phyloP scores from a whole-genome alignment of 2,329 filamentous ascomycete species.

The Exutisphaerella laricina region DNA sequence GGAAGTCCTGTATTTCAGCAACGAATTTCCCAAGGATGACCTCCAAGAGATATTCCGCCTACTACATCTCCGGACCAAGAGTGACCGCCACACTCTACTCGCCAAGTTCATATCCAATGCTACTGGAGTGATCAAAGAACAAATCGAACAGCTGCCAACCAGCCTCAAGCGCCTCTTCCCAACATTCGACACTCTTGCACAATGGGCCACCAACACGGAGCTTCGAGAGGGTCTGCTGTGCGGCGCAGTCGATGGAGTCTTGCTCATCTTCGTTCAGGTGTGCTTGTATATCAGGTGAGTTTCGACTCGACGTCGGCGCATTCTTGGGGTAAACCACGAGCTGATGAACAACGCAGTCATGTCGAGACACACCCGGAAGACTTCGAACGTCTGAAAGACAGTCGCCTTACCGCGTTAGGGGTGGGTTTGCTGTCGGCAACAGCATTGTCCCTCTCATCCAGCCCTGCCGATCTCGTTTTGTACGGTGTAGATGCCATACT shows the following conservation, averaged over 20 bases:
- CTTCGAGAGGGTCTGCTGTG: slow-evolving; percentile 40
- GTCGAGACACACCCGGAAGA: slow-evolving; percentile 20
- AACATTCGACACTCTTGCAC: slow-evolving; percentile 37
- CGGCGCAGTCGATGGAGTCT: slow-evolving; percentile 42
- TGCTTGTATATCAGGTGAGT: slow-evolving; percentile 43
- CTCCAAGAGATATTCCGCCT: slow-evolving; percentile 38
- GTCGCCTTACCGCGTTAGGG: slow-evolving; percentile 42
- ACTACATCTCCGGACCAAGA: slow-evolving; percentile 40
- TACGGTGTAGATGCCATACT: slow-evolving; percentile 41
- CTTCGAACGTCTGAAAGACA: too few relatives aligned
- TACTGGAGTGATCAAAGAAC: slow-evolving; percentile 38
- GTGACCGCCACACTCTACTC: slow-evolving; percentile 33
- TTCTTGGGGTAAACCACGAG: slow-evolving; percentile 23
- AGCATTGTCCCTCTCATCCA: slow-evolving; percentile 40
- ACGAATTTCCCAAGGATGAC: slow-evolving; percentile 47
- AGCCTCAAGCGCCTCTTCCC: slow-evolving; percentile 31
- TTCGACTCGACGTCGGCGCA: neutral
- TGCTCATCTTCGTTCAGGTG: slow-evolving; percentile 40
- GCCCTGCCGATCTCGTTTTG: slow-evolving; percentile 37
- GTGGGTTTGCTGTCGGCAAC: slow-evolving; percentile 43
- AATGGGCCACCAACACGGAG: slow-evolving; percentile 31
- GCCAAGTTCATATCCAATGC: slow-evolving; percentile 40
- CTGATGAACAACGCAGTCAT: slow-evolving; percentile 25
- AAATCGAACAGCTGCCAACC: slow-evolving; percentile 33
- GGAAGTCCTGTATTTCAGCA: slow-evolving; percentile 48